Base-by-base conservation (phyloP, 768 basidiomycete species). In the Boletus rufocinnamomeus region DNA sequence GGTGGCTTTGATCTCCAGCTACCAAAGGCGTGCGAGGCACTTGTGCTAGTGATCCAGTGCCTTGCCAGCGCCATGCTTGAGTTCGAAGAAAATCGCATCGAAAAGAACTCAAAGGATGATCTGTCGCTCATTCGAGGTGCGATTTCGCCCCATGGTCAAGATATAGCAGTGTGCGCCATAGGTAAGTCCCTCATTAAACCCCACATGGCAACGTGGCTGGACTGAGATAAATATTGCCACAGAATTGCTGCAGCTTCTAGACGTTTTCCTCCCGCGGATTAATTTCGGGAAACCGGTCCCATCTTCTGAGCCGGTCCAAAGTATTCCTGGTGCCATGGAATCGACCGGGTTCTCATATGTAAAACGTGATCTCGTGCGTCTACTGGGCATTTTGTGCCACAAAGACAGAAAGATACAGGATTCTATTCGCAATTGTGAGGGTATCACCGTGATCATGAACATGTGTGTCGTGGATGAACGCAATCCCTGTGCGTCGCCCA, bases 381-480 rank as follows among this genome's bases (percentile, higher is more conserved):
- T 96, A 14, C 76, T 96, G n/a, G 93, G 92, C 7, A 80, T 91
- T 48, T 73, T 96, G 14, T 85, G 84, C 52, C 82, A 90, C 66
- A 82, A 80, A 46, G 79, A 80, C 63, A 84, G 74, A 68, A 77
- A 73, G 32, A 84, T 87, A 43, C 94, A 95, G 68, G 90, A 96
- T 72, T 82, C 85, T 10, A 80, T 87, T 41, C 81, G 94, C 50
- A 72, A 72, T 37, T 84, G 80, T 61, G 88, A 84, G 25, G 94
- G 94, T 47, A 84, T 97, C 58, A 81, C 86, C 52, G 82, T 93
- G 47, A 80, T 96, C 19, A 86, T 97, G 84, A 90, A 89, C 68
- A 79, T 95, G 74, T 95, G 93, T 72, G 91, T 92, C 19, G 78
- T 93, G 28, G 95, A 98, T 70, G 94, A 95, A 65, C 77, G 88